Base-by-base conservation (phyloP, 352 stramenopile genomes). In the Globisporangium alternatum region DNA sequence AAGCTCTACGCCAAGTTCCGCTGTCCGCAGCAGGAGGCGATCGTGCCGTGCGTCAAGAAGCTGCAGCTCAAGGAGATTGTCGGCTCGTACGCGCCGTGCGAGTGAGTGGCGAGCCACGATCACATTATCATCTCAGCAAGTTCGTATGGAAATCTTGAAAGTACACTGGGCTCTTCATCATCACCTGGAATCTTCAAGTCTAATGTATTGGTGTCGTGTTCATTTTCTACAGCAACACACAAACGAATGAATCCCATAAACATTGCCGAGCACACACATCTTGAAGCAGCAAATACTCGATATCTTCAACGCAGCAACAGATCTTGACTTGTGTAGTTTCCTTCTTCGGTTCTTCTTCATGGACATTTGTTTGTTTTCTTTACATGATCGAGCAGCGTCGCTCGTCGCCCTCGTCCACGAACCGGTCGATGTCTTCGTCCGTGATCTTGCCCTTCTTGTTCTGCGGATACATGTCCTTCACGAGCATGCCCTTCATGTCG, bases 361-460 rank as follows among this genome's bases (percentile, higher is more conserved):
- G 10, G 47, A 31, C 17, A n/a, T 25, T 13, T 48, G 59, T 19
- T 48, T 21, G 43, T 48, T 48, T 48, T 28, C 13, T 31, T 35
- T 86, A 96, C 88, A 96, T 96, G 71, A 96, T 81, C 62, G 41
- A 70, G 71, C 88, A 96, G 30, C 85, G 83, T 54, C 83, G 77
- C 47, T 94, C 84, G 69, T 96, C 88, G 39, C 78, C 80, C 37
- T 93, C 74, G 67, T 91, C 87, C 41, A 96, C 88, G 56, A 96
- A 91, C 17, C 85, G 84, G 65, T 96, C 83, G 41, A 96, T 96
- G 63, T 96, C 88, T 70, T 95, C 86, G 43, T 96, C 88, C 5
- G 88, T 96, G 68, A 96, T 95, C 62, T 84, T 85, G 52, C 78
- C 74, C 55, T 91, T 90, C 67, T 88, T 91, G 68, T 93, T 96